Percentiles rank a stretch among this genome's conserved stretches.
Conservation (phyloP, 768 basidiomycete species). For the Leccinum rimulosum region DNA sequence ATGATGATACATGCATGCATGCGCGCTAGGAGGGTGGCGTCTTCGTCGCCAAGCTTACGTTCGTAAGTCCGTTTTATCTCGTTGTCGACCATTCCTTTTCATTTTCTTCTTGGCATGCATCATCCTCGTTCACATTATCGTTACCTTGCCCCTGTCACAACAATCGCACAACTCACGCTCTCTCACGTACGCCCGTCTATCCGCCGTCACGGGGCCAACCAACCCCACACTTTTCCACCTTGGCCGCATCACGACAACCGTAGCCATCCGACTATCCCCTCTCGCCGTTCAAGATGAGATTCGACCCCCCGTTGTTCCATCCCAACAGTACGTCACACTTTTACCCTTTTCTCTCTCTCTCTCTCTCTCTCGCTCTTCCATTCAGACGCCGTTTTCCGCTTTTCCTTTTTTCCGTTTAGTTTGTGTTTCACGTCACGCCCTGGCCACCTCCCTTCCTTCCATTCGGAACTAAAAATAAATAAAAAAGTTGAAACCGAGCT, state of each 20-base stretch:
- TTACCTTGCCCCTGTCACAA: too few species aligned
- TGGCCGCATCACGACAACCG: neutral
- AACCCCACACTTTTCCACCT: neutral
- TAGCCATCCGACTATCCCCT: slow-evolving; percentile 90
- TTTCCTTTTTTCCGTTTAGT: neutral
- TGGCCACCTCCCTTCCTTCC: neutral
- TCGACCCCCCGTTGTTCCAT: slow-evolving; percentile 95
- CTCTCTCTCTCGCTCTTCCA: neutral
- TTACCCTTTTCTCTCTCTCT: too few species aligned
- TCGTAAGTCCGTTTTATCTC: slow-evolving; percentile 54
- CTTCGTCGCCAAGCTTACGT: slow-evolving; percentile 88
- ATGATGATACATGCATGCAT: neutral
- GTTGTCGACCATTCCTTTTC: neutral
- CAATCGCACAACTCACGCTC: neutral
- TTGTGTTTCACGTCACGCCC: neutral
- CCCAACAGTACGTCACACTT: slow-evolving; percentile 76
- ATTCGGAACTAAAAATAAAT: neutral
- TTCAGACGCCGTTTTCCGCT: neutral
- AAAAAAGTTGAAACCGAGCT: neutral
- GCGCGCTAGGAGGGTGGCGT: slow-evolving; percentile 82
- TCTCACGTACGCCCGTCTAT: neutral
- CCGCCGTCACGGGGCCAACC: neutral
- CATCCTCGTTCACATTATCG: too few species aligned
- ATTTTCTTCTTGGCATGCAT: neutral
- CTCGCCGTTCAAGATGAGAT: slow-evolving; percentile 99